phyloP scores from a whole-genome alignment of 2,329 filamentous ascomycete genomes.

The Trichoderma endophyticum region DNA sequence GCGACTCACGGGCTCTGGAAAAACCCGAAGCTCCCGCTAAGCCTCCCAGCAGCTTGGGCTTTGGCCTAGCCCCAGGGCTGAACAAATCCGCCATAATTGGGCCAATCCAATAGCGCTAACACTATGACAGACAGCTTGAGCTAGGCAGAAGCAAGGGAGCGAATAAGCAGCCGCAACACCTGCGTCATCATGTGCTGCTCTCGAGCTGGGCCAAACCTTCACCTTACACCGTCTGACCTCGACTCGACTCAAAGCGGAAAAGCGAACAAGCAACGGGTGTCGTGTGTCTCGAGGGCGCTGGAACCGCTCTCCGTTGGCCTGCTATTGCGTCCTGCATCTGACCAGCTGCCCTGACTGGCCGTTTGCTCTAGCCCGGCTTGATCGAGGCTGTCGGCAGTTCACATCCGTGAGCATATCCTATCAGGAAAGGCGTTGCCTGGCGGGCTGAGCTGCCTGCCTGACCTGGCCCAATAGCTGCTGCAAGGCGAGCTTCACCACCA shows the following conservation, averaged over 20 bases:
- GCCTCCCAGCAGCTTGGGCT: neutral
- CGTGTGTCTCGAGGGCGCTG: neutral
- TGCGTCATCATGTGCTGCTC: constrained; percentile 17
- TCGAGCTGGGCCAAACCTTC: constrained; percentile 1
- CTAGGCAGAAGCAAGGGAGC: constrained; percentile 14
- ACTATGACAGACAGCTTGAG: constrained; percentile 6
- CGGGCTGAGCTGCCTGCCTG: neutral
- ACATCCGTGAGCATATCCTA: neutral
- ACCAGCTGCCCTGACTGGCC: neutral
- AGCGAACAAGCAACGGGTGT: neutral
- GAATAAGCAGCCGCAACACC: constrained; percentile 6
- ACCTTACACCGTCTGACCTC: constrained; percentile 16
- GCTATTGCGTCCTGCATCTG: neutral
- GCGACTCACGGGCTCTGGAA: constrained; percentile 15
- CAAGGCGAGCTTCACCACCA: neutral
- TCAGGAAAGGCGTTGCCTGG: constrained; percentile 9
- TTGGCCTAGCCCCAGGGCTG: constrained; percentile 2
- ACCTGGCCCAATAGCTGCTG: neutral
- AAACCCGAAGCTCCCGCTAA: constrained; percentile 9
- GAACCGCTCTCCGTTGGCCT: neutral
- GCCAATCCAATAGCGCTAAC: neutral
- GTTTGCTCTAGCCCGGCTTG: neutral
- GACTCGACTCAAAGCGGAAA: neutral
- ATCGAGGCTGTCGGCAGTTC: neutral
- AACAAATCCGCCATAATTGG: neutral